Evolutionary conservation across 306 rosid genomes (phyloP), one percentile per base, ranked within the genome.

Genomic region (Cicer judaicum): DNA sequence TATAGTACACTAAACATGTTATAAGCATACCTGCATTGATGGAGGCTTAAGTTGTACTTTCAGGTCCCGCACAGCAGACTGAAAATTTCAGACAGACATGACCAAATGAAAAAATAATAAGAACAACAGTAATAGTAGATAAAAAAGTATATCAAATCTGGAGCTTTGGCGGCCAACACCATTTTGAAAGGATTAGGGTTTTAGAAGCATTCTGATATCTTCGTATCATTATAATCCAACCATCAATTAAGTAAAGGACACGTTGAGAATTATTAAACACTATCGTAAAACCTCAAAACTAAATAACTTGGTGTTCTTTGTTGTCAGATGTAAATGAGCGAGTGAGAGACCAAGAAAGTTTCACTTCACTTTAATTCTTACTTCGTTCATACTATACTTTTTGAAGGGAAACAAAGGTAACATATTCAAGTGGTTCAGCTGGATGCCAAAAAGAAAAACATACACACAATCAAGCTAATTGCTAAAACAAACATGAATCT

Each of bases 21-120:
- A 12, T 19, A 46, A 40, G 73, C 21, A 74, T 82, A 88, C 98
- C 94, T 89, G 97, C 96, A 93, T 87, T 64, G 98, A 93, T 70
- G 97, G 98, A 7, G 97, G 98, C 91, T 93, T 93, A 78, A 93
- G 90, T 81, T 91, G 97, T 10, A 85, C 88, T 87, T 86, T 91
- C 86, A 93, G 80, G 71, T 93, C 98, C 78, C 97, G 90, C 29
- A 93, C 96, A 68, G 91, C 93, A 84, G 93, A 85, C 97, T 93
- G 89, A 16, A 75, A 67, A 64, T 76, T 79, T 57, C 64, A 79
- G 47, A 68, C 64, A 74, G 10, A 50, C 72, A 78, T 13, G 14
- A 76, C 8, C 21, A 43, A 53, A 15, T 36, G 18, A 44, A 57
- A 66, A 67, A 15, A 66, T 14, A 68, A 64, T 38, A 77, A 44